Evolutionary conservation across 192 early-diverging fungal genomes (phyloP).

Genomic region (Coemansia sp.): DNA sequence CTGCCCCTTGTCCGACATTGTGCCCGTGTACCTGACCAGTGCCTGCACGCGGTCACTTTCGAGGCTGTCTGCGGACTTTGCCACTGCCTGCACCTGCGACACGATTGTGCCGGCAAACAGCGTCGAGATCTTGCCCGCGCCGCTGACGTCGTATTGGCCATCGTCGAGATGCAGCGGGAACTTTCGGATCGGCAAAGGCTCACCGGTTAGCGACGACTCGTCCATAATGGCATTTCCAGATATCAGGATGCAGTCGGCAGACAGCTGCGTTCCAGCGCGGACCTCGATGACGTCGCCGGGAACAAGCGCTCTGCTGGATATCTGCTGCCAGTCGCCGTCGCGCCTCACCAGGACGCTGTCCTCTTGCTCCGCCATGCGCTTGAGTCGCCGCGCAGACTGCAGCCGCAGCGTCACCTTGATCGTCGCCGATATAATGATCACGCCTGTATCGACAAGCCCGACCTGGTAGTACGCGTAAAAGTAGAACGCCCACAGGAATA

Average conservation of each 20-base stretch:
- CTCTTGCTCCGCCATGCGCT: conserved; percentile 54
- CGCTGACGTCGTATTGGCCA: conserved; percentile 21
- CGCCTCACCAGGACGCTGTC: conserved; percentile 49
- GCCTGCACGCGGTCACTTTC: conserved; percentile 25
- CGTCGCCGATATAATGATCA: conserved; percentile 53
- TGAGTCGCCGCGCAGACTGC: conserved; percentile 52
- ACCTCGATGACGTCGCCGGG: conserved; percentile 63
- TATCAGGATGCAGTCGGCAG: conserved; percentile 66
- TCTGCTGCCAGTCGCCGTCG: conserved; percentile 54
- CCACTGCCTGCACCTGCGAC: conserved; percentile 46
- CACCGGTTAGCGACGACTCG: conserved; percentile 71
- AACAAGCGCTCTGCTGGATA: conserved; percentile 54
- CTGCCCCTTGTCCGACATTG: conserved; percentile 54
- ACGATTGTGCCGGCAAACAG: conserved; percentile 63
- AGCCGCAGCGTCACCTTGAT: conserved; percentile 55
- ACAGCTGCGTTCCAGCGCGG: conserved; percentile 43
- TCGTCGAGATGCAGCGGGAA: conserved; percentile 59
- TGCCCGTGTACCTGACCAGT: conserved; percentile 47
- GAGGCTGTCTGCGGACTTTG: conserved; percentile 14
- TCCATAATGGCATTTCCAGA: conserved; percentile 66
- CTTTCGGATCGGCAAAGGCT: conserved; percentile 74
- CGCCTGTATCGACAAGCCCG: conserved; percentile 53
- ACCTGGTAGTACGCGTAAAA: conserved; percentile 61
- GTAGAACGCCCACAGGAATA: conserved; percentile 65
- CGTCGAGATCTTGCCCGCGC: conserved; percentile 53